Evolutionary conservation across 1,139 yeast genomes (phyloP).

Genomic region (Blastobotrys petasosporus): DNA sequence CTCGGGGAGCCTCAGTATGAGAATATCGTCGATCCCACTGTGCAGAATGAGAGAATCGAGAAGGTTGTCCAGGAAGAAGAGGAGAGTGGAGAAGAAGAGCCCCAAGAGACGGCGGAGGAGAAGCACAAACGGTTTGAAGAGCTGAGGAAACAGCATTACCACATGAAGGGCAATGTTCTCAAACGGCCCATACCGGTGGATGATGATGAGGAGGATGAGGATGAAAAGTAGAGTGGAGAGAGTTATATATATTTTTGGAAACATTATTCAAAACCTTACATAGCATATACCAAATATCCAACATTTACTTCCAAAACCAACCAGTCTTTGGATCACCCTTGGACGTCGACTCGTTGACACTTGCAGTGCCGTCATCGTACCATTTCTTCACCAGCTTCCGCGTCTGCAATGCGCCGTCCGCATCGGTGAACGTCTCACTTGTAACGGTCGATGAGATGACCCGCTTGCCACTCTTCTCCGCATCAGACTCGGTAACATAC

Average conservation of each 20-base stretch:
- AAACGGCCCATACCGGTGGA: slow-evolving; percentile 24
- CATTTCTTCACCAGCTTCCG: slow-evolving; percentile 48
- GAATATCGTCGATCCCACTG: slow-evolving; percentile 19
- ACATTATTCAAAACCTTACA: neutral
- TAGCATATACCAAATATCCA: neutral
- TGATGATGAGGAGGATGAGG: slow-evolving; percentile 26
- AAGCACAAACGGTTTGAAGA: slow-evolving; percentile 67
- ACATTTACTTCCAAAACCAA: slow-evolving; percentile 32
- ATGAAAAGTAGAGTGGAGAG: neutral
- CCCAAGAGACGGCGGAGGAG: slow-evolving; percentile 48
- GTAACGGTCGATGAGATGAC: slow-evolving; percentile 49
- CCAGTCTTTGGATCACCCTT: slow-evolving; percentile 17
- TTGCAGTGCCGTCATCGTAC: slow-evolving; percentile 60
- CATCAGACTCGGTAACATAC: slow-evolving; percentile 23
- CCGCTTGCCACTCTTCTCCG: slow-evolving; percentile 30
- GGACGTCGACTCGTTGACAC: slow-evolving; percentile 30
- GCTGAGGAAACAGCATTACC: slow-evolving; percentile 71
- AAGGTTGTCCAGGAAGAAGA: slow-evolving; percentile 34
- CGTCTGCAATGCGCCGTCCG: slow-evolving; percentile 53
- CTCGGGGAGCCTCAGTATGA: slow-evolving; percentile 46
- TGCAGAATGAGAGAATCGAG: slow-evolving; percentile 27
- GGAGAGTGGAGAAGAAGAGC: slow-evolving; percentile 37
- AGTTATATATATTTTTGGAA: neutral
- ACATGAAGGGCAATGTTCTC: slow-evolving; percentile 52
- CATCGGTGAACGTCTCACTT: slow-evolving; percentile 39